Evolutionary conservation across 331 rosid species (phyloP).

Genomic region (Quercus tomentella): DNA sequence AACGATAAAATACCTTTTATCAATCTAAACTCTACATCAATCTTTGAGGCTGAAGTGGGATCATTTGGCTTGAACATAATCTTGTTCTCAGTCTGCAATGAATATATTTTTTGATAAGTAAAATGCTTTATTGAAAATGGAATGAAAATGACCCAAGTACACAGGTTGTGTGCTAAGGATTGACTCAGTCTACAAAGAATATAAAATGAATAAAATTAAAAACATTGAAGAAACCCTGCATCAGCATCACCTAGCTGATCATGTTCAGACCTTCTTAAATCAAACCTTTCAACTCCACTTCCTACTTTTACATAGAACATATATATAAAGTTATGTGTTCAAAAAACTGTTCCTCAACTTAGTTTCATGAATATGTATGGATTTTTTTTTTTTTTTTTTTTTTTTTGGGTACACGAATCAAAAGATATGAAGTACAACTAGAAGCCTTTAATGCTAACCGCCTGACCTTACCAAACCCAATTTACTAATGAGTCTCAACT

Average conservation of each 20-base stretch:
- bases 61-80: constrained; percentile 65
- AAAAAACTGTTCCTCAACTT: not conserved
- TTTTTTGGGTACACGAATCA: too few relatives aligned
- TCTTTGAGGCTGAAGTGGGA: constrained; percentile 56
- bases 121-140: too few relatives aligned
- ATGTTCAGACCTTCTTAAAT: not conserved
- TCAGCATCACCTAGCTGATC: not conserved
- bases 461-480: too few relatives aligned
- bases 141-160: too few relatives aligned
- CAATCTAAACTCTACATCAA: constrained; percentile 55
- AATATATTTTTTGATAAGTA: too few relatives aligned
- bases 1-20: constrained; percentile 44
- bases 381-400: too few relatives aligned
- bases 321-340: not conserved
- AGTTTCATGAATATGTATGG: not conserved
- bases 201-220: not conserved
- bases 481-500: too few relatives aligned
- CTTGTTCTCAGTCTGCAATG: constrained; percentile 52
- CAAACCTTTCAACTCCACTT: not conserved
- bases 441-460: too few relatives aligned
- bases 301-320: not conserved
- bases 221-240: not conserved
- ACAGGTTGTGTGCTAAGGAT: too few relatives aligned
- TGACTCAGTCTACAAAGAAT: constrained; percentile 4
- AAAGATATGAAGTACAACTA: too few relatives aligned